These are phyloP conservation scores for Simplicillium sp. DNA, from an alignment of 2,329 filamentous ascomycete species.

Conservation along the genomic window DNA sequence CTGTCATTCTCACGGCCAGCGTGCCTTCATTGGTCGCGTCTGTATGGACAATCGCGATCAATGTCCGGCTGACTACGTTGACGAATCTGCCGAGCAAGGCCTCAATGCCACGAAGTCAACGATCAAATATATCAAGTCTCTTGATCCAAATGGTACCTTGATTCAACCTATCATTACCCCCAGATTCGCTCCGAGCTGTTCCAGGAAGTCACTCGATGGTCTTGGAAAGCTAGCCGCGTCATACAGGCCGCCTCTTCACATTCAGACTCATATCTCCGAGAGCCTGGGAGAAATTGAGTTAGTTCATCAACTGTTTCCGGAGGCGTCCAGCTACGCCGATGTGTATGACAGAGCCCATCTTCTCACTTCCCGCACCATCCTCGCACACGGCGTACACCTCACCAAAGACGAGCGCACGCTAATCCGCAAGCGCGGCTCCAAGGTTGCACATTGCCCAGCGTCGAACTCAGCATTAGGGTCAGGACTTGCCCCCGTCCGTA, in stretches of 20 bases:
- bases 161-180: constrained; percentile 67
- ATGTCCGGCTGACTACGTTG: constrained; percentile 64
- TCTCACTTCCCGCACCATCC: constrained; percentile 57
- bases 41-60: constrained; percentile 67
- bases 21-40: constrained; percentile 74
- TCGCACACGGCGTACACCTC: constrained; percentile 72
- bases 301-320: constrained; percentile 57
- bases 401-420: constrained; percentile 50
- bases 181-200: constrained; percentile 50
- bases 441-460: constrained; percentile 72
- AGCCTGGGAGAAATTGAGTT: constrained; percentile 60
- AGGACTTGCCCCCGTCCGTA: constrained; percentile 61
- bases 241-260: constrained; percentile 39
- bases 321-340: constrained; percentile 49
- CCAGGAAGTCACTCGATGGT: constrained; percentile 37
- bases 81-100: constrained; percentile 48
- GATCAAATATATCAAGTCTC: constrained; percentile 48
- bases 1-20: constrained; percentile 62
- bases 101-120: constrained; percentile 40
- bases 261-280: constrained; percentile 79
- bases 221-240: constrained; percentile 53
- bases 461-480: constrained; percentile 69
- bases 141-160: constrained; percentile 53
- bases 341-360: constrained; percentile 65
- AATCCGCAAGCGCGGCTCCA: constrained; percentile 46